A percentile compares a stretch with the other conserved stretches of the same genome.
Conservation (phyloP, 192 early-diverging fungal species). For the Pilobolus umbonatus region DNA sequence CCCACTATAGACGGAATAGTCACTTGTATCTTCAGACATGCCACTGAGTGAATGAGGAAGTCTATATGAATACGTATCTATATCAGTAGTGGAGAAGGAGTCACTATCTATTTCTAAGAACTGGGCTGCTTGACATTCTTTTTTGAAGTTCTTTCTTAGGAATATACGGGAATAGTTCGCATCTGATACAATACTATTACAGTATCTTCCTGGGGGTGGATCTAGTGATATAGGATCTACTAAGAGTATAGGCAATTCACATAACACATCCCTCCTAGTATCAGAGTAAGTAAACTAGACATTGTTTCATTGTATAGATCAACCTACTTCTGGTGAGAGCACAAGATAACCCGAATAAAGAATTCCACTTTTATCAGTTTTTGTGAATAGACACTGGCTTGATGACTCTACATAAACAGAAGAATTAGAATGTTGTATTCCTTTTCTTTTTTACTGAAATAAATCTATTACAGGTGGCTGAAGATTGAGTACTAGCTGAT, state of each 20-base stretch:
- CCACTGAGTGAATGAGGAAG: no score
- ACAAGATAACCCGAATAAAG: constrained; percentile 2
- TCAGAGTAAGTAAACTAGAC: neutral
- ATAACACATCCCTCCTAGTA: constrained; percentile 10
- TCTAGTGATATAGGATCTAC: constrained; percentile 16
- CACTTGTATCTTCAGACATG: no score
- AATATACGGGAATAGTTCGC: neutral
- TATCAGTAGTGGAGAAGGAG: neutral
- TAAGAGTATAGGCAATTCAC: constrained; percentile 13
- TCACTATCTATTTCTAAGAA: no score
- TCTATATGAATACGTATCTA: constrained; percentile 7
- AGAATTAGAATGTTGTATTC: neutral
- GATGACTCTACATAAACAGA: neutral
- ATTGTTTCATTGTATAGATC: neutral
- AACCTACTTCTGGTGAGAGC: constrained; percentile 2
- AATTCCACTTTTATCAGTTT: constrained; percentile 13
- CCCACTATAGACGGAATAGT: no score
- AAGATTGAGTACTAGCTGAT: constrained; percentile 7
- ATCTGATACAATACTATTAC: neutral
- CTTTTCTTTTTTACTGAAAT: neutral
- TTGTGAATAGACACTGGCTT: neutral
- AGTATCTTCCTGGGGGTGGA: constrained; percentile 16
- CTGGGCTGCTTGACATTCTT: no score
- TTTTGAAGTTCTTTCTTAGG: neutral
- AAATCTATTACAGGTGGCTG: constrained; percentile 13